phyloP scores from a whole-genome alignment of 2,329 filamentous ascomycete genomes.

The Graphilbum fragrans region DNA sequence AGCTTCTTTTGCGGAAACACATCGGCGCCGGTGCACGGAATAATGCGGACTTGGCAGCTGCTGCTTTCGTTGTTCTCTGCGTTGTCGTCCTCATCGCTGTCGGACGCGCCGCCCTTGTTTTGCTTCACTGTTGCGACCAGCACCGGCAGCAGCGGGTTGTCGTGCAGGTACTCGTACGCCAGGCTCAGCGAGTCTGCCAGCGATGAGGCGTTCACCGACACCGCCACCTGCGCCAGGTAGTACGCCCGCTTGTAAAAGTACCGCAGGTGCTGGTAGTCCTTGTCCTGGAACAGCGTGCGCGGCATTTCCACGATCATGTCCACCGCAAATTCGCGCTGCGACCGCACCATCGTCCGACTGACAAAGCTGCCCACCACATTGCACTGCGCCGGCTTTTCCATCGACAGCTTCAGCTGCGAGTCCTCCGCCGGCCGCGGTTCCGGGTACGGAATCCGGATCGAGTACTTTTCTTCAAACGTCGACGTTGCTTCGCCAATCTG shows the following conservation, averaged over 20 bases:
- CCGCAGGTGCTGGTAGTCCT: slow-evolving; percentile 84
- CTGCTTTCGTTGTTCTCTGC: slow-evolving; percentile 23
- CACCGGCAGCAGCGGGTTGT: slow-evolving; percentile 66
- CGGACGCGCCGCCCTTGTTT: slow-evolving; percentile 12
- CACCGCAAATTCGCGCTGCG: slow-evolving; percentile 45
- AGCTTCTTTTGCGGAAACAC: slow-evolving; percentile 65
- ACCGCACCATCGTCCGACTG: slow-evolving; percentile 59
- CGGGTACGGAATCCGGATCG: slow-evolving; percentile 71
- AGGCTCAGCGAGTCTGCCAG: slow-evolving; percentile 42
- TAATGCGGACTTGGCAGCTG: slow-evolving; percentile 51
- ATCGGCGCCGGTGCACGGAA: slow-evolving; percentile 58
- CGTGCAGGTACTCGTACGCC: slow-evolving; percentile 54
- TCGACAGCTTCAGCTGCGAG: slow-evolving; percentile 71
- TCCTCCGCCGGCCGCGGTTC: slow-evolving; percentile 65
- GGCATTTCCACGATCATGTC: slow-evolving; percentile 89
- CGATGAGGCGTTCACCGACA: slow-evolving; percentile 46
- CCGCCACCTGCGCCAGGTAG: slow-evolving; percentile 73
- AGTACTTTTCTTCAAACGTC: slow-evolving; percentile 53
- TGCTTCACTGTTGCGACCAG: slow-evolving; percentile 23
- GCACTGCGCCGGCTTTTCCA: slow-evolving; percentile 61
- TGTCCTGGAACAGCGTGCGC: slow-evolving; percentile 68
- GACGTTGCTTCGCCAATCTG: slow-evolving; percentile 58
- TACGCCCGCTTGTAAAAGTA: slow-evolving; percentile 94
- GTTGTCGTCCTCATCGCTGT: background rate
- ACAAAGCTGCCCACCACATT: slow-evolving; percentile 87